Base-by-base conservation (phyloP, 148 eudicot species). In the Diospyros kaki region DNA sequence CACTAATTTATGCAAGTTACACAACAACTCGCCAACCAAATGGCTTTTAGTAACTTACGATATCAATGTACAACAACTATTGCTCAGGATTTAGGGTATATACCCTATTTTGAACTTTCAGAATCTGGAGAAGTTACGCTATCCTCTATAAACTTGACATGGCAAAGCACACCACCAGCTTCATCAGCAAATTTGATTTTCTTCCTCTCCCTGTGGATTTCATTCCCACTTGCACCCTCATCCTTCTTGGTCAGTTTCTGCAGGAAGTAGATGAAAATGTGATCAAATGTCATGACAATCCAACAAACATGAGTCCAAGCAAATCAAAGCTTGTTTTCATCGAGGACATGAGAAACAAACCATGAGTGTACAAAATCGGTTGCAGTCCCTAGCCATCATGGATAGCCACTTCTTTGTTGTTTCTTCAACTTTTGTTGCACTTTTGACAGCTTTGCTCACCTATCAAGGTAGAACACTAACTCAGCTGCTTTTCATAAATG, bases 181-280 rank as follows among this genome's bases (percentile, higher is more conserved):
- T 95, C 98, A 75, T 95, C 96, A 5, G 98, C 98, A 75, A 95
- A 95, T 15, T 54, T 81, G 61, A 95, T 95, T 81, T 84, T 89
- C 78, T 84, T 90, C 76, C 84, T 81, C 77, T 77, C 86, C 79
- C 80, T 87, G 0, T 79, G 80, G 50, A 43, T 65, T 45, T 48
- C 68, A 56, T 74, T 83, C 76, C 74, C 80, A 44, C 83, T 55
- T 74, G 82, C 67, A 58, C 80, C 67, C 42, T 71, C 79, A 58
- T 61, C 84, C 69, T 77, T 76, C 68, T 84, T 88, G 14, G 83
- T 78, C 77, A 82, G 65, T 63, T 73, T 82, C 98, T 95, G 85
- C 81, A 75, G 61, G 55, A 14, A 58, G 63, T 43, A 67, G 15
- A 28, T 9, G 11, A 15, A 46, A 41, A 72, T 40, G 17, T 12